A percentile compares a stretch with the other conserved stretches of the same genome.
phyloP scores from a whole-genome alignment of 768 basidiomycete genomes.

The Russula sp. region DNA sequence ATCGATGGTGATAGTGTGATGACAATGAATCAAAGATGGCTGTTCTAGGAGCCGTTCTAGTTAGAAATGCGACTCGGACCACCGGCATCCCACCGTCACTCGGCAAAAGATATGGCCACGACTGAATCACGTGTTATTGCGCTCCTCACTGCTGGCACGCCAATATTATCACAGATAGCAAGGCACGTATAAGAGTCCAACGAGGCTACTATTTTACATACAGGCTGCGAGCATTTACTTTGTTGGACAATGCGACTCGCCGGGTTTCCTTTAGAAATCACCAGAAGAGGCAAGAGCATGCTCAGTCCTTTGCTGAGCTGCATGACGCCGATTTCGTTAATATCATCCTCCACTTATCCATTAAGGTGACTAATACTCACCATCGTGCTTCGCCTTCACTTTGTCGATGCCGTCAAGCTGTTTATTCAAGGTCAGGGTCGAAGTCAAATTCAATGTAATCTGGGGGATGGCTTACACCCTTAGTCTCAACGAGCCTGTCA shows the following conservation, averaged over 20 bases:
- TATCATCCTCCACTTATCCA: neutral
- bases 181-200: neutral
- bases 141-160: too few relatives aligned
- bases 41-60: too few relatives aligned
- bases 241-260: neutral
- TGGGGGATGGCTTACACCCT: constrained; percentile 36
- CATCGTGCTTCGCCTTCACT: constrained; percentile 38
- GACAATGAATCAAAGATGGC: too few relatives aligned
- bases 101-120: too few relatives aligned
- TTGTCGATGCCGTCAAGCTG: constrained; percentile 43
- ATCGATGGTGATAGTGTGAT: too few relatives aligned
- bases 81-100: too few relatives aligned
- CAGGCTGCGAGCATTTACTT: neutral
- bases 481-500: constrained; percentile 51
- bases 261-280: neutral
- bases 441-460: neutral
- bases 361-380: constrained; percentile 22
- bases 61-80: too few relatives aligned
- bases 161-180: neutral
- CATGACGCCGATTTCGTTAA: neutral
- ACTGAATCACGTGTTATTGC: neutral
- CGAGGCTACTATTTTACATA: neutral
- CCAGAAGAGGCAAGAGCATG: neutral
- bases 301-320: neutral
- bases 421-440: neutral